These are phyloP conservation scores for Fusarium musae DNA, from an alignment of 2,329 filamentous ascomycete species.

Conservation along the genomic window DNA sequence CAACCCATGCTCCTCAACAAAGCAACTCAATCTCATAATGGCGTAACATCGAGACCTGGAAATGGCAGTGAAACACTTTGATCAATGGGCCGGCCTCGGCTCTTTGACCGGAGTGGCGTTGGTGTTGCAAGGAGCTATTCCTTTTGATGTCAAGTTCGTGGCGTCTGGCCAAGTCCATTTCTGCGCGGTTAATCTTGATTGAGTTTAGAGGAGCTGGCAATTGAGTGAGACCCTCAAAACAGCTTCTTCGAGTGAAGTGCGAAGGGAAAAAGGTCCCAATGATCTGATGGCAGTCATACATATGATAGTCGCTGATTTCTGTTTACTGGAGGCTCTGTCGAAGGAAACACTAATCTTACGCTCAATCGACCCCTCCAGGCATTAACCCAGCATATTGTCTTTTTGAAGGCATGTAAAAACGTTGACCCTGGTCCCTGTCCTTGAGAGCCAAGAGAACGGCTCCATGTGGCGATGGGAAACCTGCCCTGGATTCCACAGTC, in stretches of 20 bases:
- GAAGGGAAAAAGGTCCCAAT: neutral
- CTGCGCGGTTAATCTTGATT: constrained; percentile 39
- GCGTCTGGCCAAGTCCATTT: constrained; percentile 22
- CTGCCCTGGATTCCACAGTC: constrained; percentile 22
- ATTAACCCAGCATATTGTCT: constrained; percentile 7
- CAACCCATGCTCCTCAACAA: constrained; percentile 33
- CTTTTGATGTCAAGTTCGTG: constrained; percentile 28
- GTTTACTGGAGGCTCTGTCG: neutral
- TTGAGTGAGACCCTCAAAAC: neutral
- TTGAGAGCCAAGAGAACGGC: constrained; percentile 24
- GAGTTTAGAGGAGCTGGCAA: constrained; percentile 23
- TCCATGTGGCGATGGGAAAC: constrained; percentile 26
- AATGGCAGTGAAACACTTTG: constrained; percentile 36
- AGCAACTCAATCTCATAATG: constrained; percentile 21
- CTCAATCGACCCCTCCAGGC: constrained; percentile 2
- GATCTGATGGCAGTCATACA: neutral
- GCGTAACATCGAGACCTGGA: constrained; percentile 29
- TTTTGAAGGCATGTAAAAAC: neutral
- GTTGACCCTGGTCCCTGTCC: constrained; percentile 12
- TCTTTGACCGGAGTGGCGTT: constrained; percentile 30
- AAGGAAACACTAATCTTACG: neutral
- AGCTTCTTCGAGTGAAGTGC: neutral
- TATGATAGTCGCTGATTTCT: neutral
- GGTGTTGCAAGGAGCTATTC: constrained; percentile 18
- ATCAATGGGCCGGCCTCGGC: constrained; percentile 34